These are phyloP conservation scores for Echeveria elegans DNA, from an alignment of 164 flowering plant genomes.

Conservation along the genomic window DNA sequence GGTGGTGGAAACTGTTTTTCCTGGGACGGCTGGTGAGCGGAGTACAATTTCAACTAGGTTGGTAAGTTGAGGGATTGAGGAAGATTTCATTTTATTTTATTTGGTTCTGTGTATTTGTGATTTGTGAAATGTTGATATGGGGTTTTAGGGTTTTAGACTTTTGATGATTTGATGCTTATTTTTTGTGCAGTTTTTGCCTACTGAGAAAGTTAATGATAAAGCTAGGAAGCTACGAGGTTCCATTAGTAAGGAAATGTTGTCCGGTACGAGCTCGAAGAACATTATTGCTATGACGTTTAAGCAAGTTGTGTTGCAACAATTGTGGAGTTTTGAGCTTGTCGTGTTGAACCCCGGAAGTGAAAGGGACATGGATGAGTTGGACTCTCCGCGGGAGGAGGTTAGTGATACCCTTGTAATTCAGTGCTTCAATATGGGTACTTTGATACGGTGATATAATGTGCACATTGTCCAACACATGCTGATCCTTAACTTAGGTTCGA, in stretches of 20 bases:
- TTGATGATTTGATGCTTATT: background rate
- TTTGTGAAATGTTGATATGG: background rate
- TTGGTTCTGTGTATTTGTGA: background rate
- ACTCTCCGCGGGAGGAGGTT: slow-evolving; percentile 81
- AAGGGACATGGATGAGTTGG: slow-evolving; percentile 75
- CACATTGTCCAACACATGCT: slow-evolving; percentile 25
- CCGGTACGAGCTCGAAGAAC: slow-evolving; percentile 33
- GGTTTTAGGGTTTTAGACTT: background rate
- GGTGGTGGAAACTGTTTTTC: slow-evolving; percentile 85
- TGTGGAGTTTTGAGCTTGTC: slow-evolving; percentile 67
- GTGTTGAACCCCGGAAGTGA: slow-evolving; percentile 55
- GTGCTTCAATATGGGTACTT: background rate
- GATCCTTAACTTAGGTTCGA: slow-evolving; percentile 46
- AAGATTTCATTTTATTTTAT: background rate
- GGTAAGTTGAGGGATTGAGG: slow-evolving; percentile 31
- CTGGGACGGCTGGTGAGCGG: slow-evolving; percentile 49
- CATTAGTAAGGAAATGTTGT: slow-evolving; percentile 38
- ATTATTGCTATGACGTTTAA: slow-evolving; percentile 93
- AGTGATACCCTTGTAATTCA: slow-evolving; percentile 7
- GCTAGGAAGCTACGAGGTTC: slow-evolving; percentile 48
- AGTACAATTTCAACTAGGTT: slow-evolving; percentile 77
- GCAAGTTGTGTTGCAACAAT: slow-evolving; percentile 64
- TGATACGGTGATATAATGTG: background rate
- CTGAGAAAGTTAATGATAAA: slow-evolving; percentile 70
- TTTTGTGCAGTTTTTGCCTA: slow-evolving; percentile 59